Conservation (phyloP, 2,329 filamentous ascomycete genomes). For the Aureobasidium sp. region DNA sequence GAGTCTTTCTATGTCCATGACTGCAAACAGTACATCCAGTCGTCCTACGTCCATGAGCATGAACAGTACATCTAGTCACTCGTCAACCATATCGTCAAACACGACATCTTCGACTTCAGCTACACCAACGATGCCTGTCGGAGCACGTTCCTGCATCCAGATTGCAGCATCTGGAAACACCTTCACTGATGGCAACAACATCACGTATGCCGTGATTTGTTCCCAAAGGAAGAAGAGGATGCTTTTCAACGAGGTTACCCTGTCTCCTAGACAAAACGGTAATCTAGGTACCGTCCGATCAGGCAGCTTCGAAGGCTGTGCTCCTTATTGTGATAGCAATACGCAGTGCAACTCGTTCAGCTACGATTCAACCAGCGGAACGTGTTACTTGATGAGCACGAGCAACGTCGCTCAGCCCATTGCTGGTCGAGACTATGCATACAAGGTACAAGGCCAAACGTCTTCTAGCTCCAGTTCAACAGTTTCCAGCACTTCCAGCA, state of each 20-base stretch:
- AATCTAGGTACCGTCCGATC: background rate
- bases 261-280: background rate
- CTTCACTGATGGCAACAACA: slow-evolving; percentile 2
- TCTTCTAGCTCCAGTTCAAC: background rate
- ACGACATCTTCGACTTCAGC: slow-evolving; percentile 2
- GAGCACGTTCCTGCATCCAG: slow-evolving; percentile 1
- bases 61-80: background rate
- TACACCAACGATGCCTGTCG: background rate
- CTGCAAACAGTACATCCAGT: background rate
- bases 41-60: background rate
- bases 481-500: background rate
- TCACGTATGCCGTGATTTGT: slow-evolving; percentile 11
- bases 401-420: background rate
- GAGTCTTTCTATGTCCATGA: background rate
- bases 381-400: background rate
- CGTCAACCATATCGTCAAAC: background rate
- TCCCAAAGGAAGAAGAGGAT: background rate
- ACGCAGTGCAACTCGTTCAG: background rate
- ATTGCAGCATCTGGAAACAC: slow-evolving; percentile 1
- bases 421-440: background rate
- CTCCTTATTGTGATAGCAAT: slow-evolving; percentile 10
- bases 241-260: background rate
- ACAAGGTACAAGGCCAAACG: background rate
- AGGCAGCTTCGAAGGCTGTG: slow-evolving; percentile 12
- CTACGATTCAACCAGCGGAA: background rate